These are phyloP conservation scores for Rosa persica DNA, from an alignment of 306 rosid genomes.

Conservation along the genomic window DNA sequence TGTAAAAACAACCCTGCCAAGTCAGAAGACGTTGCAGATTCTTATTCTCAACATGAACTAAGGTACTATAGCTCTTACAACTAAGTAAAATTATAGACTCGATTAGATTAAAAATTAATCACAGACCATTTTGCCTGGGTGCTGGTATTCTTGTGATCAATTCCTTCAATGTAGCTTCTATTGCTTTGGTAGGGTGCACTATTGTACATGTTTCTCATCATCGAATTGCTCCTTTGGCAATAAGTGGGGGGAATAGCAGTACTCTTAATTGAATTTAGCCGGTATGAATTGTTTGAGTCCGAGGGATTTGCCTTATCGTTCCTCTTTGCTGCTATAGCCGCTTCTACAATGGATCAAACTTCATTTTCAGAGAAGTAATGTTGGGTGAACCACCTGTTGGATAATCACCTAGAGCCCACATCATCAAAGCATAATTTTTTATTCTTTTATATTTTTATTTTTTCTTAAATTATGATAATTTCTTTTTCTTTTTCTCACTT, in stretches of 20 bases:
- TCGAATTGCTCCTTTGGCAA: conserved; percentile 11
- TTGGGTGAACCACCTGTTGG: too few species aligned
- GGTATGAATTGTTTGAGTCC: conserved; percentile 13
- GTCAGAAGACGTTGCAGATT: background rate
- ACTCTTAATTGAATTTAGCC: conserved; percentile 1
- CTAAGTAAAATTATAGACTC: background rate
- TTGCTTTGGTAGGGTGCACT: background rate
- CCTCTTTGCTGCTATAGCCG: conserved; percentile 34
- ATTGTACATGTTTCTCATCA: conserved; percentile 7
- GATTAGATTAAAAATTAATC: background rate
- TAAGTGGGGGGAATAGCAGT: conserved; percentile 18
- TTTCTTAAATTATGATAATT: too few species aligned
- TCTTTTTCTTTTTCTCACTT: too few species aligned
- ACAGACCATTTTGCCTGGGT: conserved; percentile 25
- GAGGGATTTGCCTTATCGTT: conserved; percentile 17
- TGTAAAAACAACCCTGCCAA: conserved; percentile 17
- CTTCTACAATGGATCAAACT: conserved; percentile 11
- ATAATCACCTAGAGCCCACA: too few species aligned
- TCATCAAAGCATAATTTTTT: too few species aligned
- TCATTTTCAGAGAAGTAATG: background rate
- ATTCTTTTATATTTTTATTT: too few species aligned
- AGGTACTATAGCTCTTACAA: background rate
- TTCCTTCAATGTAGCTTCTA: conserved; percentile 17
- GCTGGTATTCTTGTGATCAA: conserved; percentile 15
- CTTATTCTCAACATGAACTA: background rate